These are phyloP conservation scores for Podospora conica DNA, from an alignment of 495 filamentous ascomycete species.

Conservation along the genomic window DNA sequence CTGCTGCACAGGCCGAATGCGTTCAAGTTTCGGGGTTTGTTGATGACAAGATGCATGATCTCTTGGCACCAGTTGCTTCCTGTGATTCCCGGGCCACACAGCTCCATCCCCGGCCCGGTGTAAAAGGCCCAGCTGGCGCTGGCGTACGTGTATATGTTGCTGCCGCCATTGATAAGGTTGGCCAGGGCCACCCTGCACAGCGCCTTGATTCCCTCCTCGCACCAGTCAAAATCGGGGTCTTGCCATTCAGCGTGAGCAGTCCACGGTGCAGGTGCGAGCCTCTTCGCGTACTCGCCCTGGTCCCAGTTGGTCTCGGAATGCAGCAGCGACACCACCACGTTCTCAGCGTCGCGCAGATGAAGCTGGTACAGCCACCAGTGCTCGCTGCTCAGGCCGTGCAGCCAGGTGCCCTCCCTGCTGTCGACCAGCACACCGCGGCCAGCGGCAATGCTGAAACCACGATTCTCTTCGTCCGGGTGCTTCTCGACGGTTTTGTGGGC, in stretches of 20 bases:
- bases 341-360: conserved; percentile 61
- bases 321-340: conserved; percentile 72
- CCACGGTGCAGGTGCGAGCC: conserved; percentile 43
- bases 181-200: conserved; percentile 39
- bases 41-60: conserved; percentile 34
- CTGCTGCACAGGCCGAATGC: conserved; percentile 38
- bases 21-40: conserved; percentile 30
- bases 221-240: conserved; percentile 53
- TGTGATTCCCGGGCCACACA: conserved; percentile 25
- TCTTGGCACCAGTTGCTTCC: no score
- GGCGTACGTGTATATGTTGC: conserved; percentile 50
- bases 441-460: conserved; percentile 34
- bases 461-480: conserved; percentile 35
- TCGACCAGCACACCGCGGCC: conserved; percentile 53
- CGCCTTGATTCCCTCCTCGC: conserved; percentile 22
- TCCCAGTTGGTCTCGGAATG: conserved; percentile 90
- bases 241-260: conserved; percentile 38
- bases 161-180: conserved; percentile 55
- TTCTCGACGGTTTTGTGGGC: conserved; percentile 68
- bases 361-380: conserved; percentile 74
- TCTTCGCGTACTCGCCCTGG: conserved; percentile 65
- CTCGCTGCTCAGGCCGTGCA: conserved; percentile 65
- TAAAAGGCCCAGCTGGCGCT: conserved; percentile 69
- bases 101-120: conserved; percentile 37
- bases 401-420: conserved; percentile 52